Base-by-base conservation (phyloP, 2,329 filamentous ascomycete species). In the Monosporascus cannonballus region DNA sequence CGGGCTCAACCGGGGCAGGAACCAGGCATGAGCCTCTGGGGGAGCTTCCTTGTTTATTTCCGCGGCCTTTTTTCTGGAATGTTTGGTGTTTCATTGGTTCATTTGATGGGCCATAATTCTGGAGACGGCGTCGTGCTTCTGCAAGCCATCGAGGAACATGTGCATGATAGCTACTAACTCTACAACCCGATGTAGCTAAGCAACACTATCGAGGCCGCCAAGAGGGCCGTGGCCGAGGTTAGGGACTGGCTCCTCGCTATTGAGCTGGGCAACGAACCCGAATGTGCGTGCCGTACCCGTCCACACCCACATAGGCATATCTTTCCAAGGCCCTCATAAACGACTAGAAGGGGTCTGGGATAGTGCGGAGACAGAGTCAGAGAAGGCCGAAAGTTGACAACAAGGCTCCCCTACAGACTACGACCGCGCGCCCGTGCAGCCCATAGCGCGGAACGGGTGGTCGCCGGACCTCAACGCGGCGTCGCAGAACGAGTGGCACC, bases 211-310 rank as follows among this genome's bases (percentile, higher is more conserved):
- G 69, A 71, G 0, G 80, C 79, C 0, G 78, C 79, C 2, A 71
- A 69, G 44, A 59, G 71, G 0, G 78, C 74, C 1, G 69, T 74
- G 9, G 58, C 57, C 2, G 60, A 67, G n/a, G 76, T 81, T 58
- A 57, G 55, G 4, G 82, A 80, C 54, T 24, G 42, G 22, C 61
- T 83, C 11, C 66, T 75, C 18, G 76, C 79, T 3, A 77, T 83
- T 36, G 79, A 83, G 59, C 67, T 83, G 1, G 79, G 79, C 2
- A 83, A 83, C 57, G 79, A 83, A 51, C 79, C 80, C 3, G 76
- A 81, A 55, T 80, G 77, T 79, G 59, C 57, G 73, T 54, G 46
- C 30, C 4, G 30, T 34, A 14, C 30, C 30, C 30, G 30, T 14
- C 11, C 30, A 34, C 11, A 34, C 11, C 11, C 27, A 30, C 8